phyloP scores from a whole-genome alignment of 805 yeast species.

The Candida nemodendra region DNA sequence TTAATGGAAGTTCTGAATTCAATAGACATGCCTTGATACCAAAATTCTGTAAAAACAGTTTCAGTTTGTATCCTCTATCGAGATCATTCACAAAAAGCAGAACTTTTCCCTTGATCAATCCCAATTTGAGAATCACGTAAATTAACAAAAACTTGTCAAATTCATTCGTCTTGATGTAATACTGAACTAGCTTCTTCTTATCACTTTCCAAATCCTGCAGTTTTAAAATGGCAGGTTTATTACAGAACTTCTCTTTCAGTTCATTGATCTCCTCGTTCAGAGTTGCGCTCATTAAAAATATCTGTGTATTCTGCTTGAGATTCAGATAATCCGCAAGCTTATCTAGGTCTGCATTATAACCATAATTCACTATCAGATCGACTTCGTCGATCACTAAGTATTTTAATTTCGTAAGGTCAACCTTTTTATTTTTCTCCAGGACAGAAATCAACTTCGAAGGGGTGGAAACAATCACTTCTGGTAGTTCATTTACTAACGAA shows the following conservation, averaged over 20 bases:
- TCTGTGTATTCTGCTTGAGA: constrained; percentile 74
- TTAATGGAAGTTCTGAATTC: constrained; percentile 89
- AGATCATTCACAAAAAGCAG: constrained; percentile 88
- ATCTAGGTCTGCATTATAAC: constrained; percentile 81
- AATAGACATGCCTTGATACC: constrained; percentile 87
- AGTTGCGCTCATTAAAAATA: constrained; percentile 96
- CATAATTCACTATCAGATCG: constrained; percentile 85
- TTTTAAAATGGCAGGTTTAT: constrained; percentile 77
- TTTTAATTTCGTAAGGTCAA: constrained; percentile 56
- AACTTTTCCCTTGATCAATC: constrained; percentile 86
- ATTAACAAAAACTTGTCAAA: constrained; percentile 88
- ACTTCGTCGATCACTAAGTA: constrained; percentile 92
- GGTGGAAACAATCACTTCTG: constrained; percentile 82
- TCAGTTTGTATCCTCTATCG: constrained; percentile 92
- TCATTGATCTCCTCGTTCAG: constrained; percentile 80
- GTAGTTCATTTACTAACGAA: constrained; percentile 68
- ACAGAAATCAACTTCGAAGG: constrained; percentile 71
- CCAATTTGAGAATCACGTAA: constrained; percentile 87
- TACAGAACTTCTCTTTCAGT: constrained; percentile 75
- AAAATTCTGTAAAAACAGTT: constrained; percentile 88
- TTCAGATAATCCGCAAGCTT: constrained; percentile 64
- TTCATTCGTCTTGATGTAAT: constrained; percentile 81
- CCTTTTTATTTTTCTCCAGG: constrained; percentile 43
- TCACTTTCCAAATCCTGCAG: constrained; percentile 62
- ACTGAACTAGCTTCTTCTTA: constrained; percentile 70